These are phyloP conservation scores for Sungouiozyma intestinalis DNA, from an alignment of 805 yeast genomes.

Conservation along the genomic window DNA sequence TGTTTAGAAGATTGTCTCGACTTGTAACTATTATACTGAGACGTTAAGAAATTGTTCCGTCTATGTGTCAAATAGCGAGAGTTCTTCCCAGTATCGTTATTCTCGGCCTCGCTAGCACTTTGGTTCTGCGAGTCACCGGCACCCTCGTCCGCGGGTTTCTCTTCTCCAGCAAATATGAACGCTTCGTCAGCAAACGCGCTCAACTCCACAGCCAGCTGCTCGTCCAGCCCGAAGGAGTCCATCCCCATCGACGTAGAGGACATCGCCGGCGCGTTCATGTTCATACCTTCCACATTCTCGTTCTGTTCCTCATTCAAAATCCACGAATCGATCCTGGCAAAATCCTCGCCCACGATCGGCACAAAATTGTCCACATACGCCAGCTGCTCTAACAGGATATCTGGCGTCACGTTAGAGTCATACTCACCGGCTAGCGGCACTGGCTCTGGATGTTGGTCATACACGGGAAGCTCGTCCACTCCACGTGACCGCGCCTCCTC, in stretches of 20 bases:
- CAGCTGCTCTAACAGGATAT: conserved; percentile 55
- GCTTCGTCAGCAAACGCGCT: conserved; percentile 79
- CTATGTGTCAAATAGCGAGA: conserved; percentile 23
- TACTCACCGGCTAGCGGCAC: not conserved
- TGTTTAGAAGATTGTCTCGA: conserved; percentile 22
- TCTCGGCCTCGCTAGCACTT: conserved; percentile 3
- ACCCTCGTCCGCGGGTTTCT: conserved; percentile 25
- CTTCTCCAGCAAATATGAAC: conserved; percentile 74
- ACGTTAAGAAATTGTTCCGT: conserved; percentile 21
- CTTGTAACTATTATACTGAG: conserved; percentile 25
- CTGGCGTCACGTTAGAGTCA: conserved; percentile 20
- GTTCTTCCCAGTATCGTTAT: conserved; percentile 6
- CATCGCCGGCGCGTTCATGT: not conserved
- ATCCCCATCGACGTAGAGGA: not conserved
- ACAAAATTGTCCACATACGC: conserved; percentile 73
- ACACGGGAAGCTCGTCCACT: not conserved
- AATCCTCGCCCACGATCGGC: conserved; percentile 39
- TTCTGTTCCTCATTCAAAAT: conserved; percentile 27
- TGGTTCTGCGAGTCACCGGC: no score
- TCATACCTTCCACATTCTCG: conserved; percentile 25
- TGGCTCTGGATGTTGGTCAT: not conserved
- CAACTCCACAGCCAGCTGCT: conserved; percentile 49
- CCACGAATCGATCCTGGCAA: conserved; percentile 27
- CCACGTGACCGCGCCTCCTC: conserved; percentile 21
- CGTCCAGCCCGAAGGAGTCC: conserved; percentile 30